Conservation (phyloP, 805 yeast genomes). For the Candida schatavii region DNA sequence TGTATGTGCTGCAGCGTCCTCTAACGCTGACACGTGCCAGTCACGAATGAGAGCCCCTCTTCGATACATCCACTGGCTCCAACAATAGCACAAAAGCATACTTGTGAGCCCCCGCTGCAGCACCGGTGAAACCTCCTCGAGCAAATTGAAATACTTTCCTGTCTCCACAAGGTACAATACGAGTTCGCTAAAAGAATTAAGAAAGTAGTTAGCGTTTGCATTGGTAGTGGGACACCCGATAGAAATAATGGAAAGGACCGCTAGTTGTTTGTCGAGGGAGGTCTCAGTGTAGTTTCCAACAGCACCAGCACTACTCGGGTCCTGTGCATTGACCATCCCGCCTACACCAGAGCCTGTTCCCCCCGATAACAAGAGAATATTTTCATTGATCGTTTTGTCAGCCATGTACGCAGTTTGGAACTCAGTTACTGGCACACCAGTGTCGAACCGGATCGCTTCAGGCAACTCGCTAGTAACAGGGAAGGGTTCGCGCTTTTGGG, state of each 20-base stretch:
- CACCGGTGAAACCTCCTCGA: slow-evolving; percentile 17
- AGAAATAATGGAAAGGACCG: slow-evolving; percentile 12
- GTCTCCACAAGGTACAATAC: slow-evolving; percentile 41
- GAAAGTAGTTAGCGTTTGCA: slow-evolving; percentile 34
- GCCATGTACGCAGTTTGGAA: background rate
- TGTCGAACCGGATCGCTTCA: background rate
- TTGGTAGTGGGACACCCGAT: slow-evolving; percentile 16
- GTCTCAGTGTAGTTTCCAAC: background rate
- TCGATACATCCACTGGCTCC: slow-evolving; percentile 42
- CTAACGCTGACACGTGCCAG: too few species aligned
- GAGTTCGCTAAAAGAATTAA: slow-evolving; percentile 34
- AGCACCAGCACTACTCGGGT: background rate
- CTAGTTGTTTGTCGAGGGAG: too few species aligned
- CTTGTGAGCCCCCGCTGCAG: slow-evolving; percentile 35
- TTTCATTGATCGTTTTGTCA: slow-evolving; percentile 8
- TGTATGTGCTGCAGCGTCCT: background rate
- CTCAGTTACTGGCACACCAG: background rate
- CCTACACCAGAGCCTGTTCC: slow-evolving; percentile 6
- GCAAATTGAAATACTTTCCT: slow-evolving; percentile 29
- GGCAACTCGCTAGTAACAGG: too few species aligned
- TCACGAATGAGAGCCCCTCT: slow-evolving; percentile 1
- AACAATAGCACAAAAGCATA: slow-evolving; percentile 42
- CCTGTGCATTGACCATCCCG: too few species aligned
- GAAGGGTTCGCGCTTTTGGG: background rate
- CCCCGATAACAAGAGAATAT: slow-evolving; percentile 7